Conservation (phyloP, 2,329 filamentous ascomycete species). For the Leptoxyphium fumago region DNA sequence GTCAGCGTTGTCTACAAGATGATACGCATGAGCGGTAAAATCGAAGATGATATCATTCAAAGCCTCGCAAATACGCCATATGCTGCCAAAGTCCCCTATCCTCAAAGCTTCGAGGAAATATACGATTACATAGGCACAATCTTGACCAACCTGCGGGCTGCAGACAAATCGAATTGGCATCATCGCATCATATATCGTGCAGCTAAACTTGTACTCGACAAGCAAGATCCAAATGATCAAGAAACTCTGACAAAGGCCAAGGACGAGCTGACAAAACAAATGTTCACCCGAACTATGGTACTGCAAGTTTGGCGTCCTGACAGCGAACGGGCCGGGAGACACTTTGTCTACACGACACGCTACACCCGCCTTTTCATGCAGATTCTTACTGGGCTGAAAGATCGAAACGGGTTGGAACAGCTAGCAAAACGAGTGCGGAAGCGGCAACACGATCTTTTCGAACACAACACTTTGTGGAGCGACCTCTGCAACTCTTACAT, state of each 20-base stretch:
- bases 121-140: slow-evolving; percentile 49
- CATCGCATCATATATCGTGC: slow-evolving; percentile 75
- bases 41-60: slow-evolving; percentile 32
- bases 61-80: slow-evolving; percentile 40
- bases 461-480: slow-evolving; percentile 49
- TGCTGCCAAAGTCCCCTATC: slow-evolving; percentile 34
- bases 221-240: slow-evolving; percentile 28
- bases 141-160: slow-evolving; percentile 43
- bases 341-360: slow-evolving; percentile 81
- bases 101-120: slow-evolving; percentile 37
- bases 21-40: slow-evolving; percentile 35
- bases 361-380: slow-evolving; percentile 73
- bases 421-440: slow-evolving; percentile 67
- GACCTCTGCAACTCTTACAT: slow-evolving; percentile 45
- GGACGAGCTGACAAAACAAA: slow-evolving; percentile 64
- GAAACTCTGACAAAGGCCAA: slow-evolving; percentile 48
- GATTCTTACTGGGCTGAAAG: slow-evolving; percentile 58
- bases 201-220: slow-evolving; percentile 47
- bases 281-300: slow-evolving; percentile 89
- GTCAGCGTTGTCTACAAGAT: slow-evolving; percentile 71
- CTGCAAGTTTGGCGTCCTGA: slow-evolving; percentile 94
- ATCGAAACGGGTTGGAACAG: slow-evolving; percentile 61
- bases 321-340: slow-evolving; percentile 65
- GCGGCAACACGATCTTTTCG: slow-evolving; percentile 60
- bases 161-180: slow-evolving; percentile 91